phyloP scores from a whole-genome alignment of 2,329 filamentous ascomycete species.

The Ascochyta clinopodiicola region DNA sequence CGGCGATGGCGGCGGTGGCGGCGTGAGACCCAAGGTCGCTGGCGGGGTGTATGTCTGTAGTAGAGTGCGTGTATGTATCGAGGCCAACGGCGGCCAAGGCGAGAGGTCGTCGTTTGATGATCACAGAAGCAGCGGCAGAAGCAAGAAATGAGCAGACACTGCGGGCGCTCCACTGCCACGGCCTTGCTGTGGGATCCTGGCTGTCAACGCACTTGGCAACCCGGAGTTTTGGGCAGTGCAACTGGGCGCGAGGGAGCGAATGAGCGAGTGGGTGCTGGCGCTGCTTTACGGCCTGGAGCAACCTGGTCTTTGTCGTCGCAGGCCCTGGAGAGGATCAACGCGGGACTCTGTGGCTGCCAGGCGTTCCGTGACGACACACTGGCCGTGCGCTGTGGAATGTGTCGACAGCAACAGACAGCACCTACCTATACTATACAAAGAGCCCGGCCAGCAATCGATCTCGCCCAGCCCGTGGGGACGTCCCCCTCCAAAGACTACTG shows the following conservation, averaged over 20 bases:
- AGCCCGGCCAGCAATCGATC: background rate
- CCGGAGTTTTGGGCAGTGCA: constrained; percentile 21
- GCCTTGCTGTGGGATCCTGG: constrained; percentile 20
- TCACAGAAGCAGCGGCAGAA: constrained; percentile 6
- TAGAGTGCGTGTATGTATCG: background rate
- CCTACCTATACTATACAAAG: too few relatives aligned
- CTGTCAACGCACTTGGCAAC: constrained; percentile 18
- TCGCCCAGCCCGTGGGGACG: constrained; percentile 13
- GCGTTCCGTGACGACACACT: constrained; percentile 15
- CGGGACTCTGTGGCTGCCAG: constrained; percentile 5
- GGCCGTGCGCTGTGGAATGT: constrained; percentile 15
- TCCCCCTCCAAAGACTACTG: constrained; percentile 8
- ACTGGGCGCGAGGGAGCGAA: constrained; percentile 6
- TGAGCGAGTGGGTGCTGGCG: constrained; percentile 8
- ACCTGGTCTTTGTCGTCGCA: constrained; percentile 13
- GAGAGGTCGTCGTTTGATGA: constrained; percentile 16
- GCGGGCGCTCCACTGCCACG: constrained; percentile 18
- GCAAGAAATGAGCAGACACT: constrained; percentile 22
- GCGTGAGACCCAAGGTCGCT: background rate
- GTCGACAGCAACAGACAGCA: background rate
- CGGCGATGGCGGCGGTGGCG: too few relatives aligned
- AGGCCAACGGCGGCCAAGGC: constrained; percentile 11
- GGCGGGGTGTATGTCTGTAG: background rate
- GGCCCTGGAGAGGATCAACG: constrained; percentile 8
- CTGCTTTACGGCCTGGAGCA: constrained; percentile 10